These are phyloP conservation scores for Fusarium anguioides DNA, from an alignment of 2,329 filamentous ascomycete genomes.

Conservation along the genomic window DNA sequence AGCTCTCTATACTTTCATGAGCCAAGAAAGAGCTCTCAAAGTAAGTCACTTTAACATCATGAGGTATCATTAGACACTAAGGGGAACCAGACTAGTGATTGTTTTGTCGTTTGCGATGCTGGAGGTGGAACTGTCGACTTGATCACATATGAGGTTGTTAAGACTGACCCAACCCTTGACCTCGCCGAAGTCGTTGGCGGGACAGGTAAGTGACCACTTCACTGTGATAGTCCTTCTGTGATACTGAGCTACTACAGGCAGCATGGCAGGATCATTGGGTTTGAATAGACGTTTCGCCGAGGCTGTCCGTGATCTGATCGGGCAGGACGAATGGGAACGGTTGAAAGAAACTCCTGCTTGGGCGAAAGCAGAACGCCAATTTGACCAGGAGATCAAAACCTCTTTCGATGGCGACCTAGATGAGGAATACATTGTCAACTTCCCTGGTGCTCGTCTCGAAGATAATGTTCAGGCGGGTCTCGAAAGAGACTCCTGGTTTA, in stretches of 20 bases:
- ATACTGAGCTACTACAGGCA: background rate
- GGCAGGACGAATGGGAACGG: background rate
- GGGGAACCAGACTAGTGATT: conserved; percentile 19
- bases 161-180: conserved; percentile 34
- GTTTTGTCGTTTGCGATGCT: conserved; percentile 43
- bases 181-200: conserved; percentile 42
- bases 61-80: no score
- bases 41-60: background rate
- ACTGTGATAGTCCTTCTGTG: no score
- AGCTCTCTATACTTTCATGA: conserved; percentile 26
- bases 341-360: background rate
- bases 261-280: background rate
- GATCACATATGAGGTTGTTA: conserved; percentile 48
- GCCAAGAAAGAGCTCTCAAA: background rate
- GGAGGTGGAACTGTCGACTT: conserved; percentile 47
- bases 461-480: background rate
- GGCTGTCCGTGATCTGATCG: background rate
- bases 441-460: background rate
- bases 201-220: conserved; percentile 15
- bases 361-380: background rate
- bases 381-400: background rate
- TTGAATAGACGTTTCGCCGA: background rate
- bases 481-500: background rate
- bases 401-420: background rate
- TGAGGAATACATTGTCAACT: background rate